Percentiles rank a stretch among this genome's conserved stretches.
These are phyloP conservation scores for Erigeron canadensis DNA, from an alignment of 129 eudicot genomes.

Conservation along the genomic window DNA sequence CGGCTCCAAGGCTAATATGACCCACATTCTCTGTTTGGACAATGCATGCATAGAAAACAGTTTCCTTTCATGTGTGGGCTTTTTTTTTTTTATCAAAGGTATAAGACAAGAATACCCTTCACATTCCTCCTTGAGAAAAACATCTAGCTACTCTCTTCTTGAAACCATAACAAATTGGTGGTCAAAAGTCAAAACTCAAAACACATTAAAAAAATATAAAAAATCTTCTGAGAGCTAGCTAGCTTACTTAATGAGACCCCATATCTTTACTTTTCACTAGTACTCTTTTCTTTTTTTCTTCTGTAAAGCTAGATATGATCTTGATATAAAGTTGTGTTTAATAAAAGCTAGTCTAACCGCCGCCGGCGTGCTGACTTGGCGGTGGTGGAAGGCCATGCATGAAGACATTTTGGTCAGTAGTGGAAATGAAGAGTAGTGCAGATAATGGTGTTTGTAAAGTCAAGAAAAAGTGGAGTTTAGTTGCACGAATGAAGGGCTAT, in stretches of 20 bases:
- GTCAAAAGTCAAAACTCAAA: background rate
- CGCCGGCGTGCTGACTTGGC: background rate
- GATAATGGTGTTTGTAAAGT: background rate
- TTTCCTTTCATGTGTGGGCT: slow-evolving; percentile 5
- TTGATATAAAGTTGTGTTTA: background rate
- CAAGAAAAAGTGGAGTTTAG: slow-evolving; percentile 4
- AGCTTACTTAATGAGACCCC: too few relatives aligned
- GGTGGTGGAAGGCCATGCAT: background rate
- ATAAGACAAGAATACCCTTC: slow-evolving; percentile 11
- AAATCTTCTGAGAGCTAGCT: too few relatives aligned
- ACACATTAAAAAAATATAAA: too few relatives aligned
- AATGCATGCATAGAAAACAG: slow-evolving; percentile 7
- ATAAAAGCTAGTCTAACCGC: background rate
- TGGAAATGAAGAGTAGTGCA: background rate
- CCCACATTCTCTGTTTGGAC: slow-evolving; percentile 3
- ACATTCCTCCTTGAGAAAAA: background rate
- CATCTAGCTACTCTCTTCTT: background rate
- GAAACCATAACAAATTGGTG: background rate
- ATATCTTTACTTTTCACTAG: too few relatives aligned
- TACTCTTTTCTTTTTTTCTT: too few relatives aligned
- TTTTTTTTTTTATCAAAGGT: background rate
- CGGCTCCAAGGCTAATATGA: too few relatives aligned
- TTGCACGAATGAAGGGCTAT: background rate
- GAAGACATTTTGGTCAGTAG: background rate
- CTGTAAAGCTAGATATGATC: background rate